These are phyloP conservation scores for Phaffomyces antillensis DNA, from an alignment of 805 yeast genomes.

Conservation along the genomic window DNA sequence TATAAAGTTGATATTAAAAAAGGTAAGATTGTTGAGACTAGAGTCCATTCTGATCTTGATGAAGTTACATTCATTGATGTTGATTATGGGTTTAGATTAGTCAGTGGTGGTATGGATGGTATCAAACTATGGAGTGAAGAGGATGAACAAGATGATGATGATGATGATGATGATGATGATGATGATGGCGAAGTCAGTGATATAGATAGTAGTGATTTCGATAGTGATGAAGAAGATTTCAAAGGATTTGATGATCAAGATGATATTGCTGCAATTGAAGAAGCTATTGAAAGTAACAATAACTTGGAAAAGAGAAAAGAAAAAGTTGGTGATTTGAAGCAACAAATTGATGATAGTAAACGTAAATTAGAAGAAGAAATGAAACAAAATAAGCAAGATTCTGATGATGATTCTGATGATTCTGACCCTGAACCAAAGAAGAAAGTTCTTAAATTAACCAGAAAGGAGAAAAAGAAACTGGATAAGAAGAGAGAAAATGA, in stretches of 20 bases:
- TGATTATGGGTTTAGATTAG: slow-evolving; percentile 72
- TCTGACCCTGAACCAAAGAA: too few species aligned
- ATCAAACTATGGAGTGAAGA: slow-evolving; percentile 66
- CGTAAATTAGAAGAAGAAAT: slow-evolving; percentile 4
- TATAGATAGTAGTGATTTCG: slow-evolving; percentile 3
- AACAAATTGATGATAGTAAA: slow-evolving; percentile 9
- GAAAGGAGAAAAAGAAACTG: slow-evolving; percentile 13
- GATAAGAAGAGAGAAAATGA: slow-evolving; percentile 25
- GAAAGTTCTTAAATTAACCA: too few species aligned
- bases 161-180: too few species aligned
- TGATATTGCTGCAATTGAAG: slow-evolving; percentile 19
- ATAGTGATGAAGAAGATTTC: slow-evolving; percentile 3
- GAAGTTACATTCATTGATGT: slow-evolving; percentile 73
- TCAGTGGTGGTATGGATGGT: slow-evolving; percentile 78
- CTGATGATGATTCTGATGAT: too few species aligned
- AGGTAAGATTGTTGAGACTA: slow-evolving; percentile 57
- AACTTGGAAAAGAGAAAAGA: slow-evolving; percentile 3
- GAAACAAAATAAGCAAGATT: slow-evolving; percentile 11
- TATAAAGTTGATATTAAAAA: slow-evolving; percentile 57
- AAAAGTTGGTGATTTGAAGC: neutral
- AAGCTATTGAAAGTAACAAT: slow-evolving; percentile 13
- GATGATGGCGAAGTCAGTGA: neutral
- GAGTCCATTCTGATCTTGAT: slow-evolving; percentile 62
- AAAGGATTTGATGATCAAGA: slow-evolving; percentile 9
- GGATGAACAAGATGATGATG: slow-evolving; percentile 14